Percentiles rank a stretch among this genome's conserved stretches.
Conservation (phyloP, 495 filamentous ascomycete genomes). For the Xylaria scruposa region DNA sequence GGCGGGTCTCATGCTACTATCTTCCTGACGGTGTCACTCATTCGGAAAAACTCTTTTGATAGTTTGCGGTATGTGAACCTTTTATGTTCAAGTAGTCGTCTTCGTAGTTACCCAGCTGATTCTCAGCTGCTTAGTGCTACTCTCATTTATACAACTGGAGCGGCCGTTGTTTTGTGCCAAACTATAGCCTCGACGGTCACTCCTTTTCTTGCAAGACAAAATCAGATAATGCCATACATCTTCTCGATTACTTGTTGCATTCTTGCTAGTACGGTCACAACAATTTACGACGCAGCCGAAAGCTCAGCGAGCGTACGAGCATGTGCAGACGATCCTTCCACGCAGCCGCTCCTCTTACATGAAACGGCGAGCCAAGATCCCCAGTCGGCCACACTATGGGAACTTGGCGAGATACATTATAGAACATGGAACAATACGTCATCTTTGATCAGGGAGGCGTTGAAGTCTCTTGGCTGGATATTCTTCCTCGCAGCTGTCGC, state of each 20-base stretch:
- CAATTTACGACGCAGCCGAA: not conserved
- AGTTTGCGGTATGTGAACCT: constrained; percentile 1
- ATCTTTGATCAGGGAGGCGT: not conserved
- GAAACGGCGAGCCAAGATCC: not conserved
- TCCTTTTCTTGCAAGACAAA: not conserved
- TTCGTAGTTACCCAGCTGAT: not conserved
- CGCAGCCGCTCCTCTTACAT: not conserved
- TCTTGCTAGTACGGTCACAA: not conserved
- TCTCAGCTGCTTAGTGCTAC: not conserved
- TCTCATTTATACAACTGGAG: constrained; percentile 3
- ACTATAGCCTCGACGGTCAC: constrained; percentile 1
- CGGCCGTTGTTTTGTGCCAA: not conserved
- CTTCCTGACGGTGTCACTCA: not conserved
- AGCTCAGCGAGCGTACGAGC: not conserved
- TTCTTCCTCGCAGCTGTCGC: not conserved
- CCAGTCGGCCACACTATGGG: not conserved
- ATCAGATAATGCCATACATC: not conserved
- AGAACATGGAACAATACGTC: not conserved
- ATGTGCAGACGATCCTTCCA: not conserved
- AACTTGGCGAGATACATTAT: not conserved
- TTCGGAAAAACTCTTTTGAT: not conserved
- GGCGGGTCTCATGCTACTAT: not conserved
- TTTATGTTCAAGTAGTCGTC: not conserved
- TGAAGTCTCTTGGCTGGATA: not conserved
- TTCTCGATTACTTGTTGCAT: not conserved